These are phyloP conservation scores for Plasmopara halstedii DNA, from an alignment of 352 stramenopile species.

Conservation along the genomic window DNA sequence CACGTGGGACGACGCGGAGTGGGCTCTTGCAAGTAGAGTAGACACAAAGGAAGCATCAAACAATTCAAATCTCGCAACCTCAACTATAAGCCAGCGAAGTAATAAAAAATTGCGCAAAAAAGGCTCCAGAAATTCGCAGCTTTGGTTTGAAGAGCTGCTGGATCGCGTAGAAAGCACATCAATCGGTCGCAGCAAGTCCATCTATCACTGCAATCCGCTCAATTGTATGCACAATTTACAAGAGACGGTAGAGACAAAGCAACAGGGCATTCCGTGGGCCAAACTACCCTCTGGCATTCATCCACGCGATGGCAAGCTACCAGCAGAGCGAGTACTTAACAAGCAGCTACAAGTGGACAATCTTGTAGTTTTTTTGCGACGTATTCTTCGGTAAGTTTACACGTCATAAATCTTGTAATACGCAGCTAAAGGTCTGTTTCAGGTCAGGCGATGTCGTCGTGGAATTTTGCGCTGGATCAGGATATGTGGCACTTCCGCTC, in stretches of 20 bases:
- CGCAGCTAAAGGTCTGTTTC: constrained; percentile 4
- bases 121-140: constrained; percentile 37
- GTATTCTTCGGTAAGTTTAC: constrained; percentile 38
- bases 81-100: constrained; percentile 25
- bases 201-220: constrained; percentile 61
- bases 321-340: constrained; percentile 41
- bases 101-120: constrained; percentile 43
- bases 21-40: neutral
- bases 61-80: neutral
- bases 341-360: constrained; percentile 79
- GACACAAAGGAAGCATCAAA: neutral
- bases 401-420: neutral
- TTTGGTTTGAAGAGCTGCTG: constrained; percentile 73
- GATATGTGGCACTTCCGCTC: constrained; percentile 68
- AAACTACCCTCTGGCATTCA: constrained; percentile 58
- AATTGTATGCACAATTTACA: constrained; percentile 24
- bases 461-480: constrained; percentile 75
- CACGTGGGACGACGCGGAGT: constrained; percentile 50
- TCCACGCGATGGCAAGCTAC: constrained; percentile 57
- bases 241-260: neutral
- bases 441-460: constrained; percentile 70
- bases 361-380: constrained; percentile 57
- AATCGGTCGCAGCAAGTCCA: constrained; percentile 24
- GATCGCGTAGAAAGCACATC: constrained; percentile 36
- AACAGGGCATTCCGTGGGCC: constrained; percentile 49